These are phyloP conservation scores for Schizosaccharomyces octosporus DNA, from an alignment of 805 yeast genomes.

Conservation along the genomic window DNA sequence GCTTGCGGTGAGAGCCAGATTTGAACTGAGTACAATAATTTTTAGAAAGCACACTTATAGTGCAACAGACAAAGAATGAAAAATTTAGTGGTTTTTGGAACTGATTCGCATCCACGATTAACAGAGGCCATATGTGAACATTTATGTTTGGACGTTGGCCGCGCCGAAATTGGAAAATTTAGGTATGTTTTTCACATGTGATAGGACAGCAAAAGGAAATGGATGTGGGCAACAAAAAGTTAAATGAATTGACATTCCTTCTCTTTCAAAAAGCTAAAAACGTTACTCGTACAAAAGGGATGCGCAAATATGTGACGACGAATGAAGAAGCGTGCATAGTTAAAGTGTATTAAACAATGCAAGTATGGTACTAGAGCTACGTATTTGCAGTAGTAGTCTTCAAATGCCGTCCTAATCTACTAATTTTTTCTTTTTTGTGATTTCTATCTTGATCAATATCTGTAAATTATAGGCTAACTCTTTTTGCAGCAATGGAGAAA, in stretches of 20 bases:
- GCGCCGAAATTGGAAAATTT: conserved; percentile 24
- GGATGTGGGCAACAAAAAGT: background rate
- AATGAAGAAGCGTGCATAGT: no score
- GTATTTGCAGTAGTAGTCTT: background rate
- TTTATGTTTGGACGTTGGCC: conserved; percentile 49
- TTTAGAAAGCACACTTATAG: no score
- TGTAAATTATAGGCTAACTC: background rate
- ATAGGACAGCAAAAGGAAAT: background rate
- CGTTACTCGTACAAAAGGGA: no score
- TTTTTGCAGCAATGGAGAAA: conserved; percentile 59
- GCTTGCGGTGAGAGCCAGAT: no score
- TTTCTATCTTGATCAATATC: background rate
- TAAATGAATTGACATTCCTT: background rate
- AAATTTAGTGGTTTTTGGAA: conserved; percentile 71
- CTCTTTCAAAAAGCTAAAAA: background rate
- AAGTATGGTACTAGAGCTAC: no score
- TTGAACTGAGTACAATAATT: no score
- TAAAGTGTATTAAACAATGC: no score
- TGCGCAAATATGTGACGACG: no score
- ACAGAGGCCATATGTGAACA: conserved; percentile 52
- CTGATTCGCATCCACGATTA: conserved; percentile 65
- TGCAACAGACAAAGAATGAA: conserved; percentile 23
- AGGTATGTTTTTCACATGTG: conserved; percentile 21
- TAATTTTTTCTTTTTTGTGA: background rate
- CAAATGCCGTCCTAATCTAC: background rate